Base-by-base conservation (phyloP, 331 rosid genomes). In the Malus hybrid region DNA sequence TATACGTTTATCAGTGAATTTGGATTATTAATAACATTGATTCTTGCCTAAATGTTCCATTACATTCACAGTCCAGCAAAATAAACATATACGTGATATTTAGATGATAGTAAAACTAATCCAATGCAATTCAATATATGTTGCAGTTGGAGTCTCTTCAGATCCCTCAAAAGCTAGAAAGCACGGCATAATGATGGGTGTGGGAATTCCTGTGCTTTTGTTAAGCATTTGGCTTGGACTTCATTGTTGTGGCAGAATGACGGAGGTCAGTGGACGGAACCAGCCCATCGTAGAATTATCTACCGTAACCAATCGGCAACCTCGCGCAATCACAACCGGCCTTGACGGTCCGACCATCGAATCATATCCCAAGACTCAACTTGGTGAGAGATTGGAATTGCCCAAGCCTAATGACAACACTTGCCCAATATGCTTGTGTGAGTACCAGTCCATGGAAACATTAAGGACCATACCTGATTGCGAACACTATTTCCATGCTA, bases 301-400 rank as follows among this genome's bases (percentile, higher is more conserved):
- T 22, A 7, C 20, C 8, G 28, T 16, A 27, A 4, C 24, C 1
- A 5, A 6, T 18, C 24, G 33, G 42, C 73, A 4, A 67, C 56
- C 32, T 67, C 32, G 20, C 7, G 1, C 4, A 16, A 20, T 46
- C 32, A 31, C 28, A 52, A 76, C 57, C 62, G 90, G 87, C 1
- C 88, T 88, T 1, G 88, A 88, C 10, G 63, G 85, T 34, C 74
- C 82, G 7, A 86, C 88, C 3, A 93, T 89, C 60, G 87, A 87
- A 42, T 75, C 91, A 4, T 85, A 72, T 67, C 94, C 94, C 0
- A 83, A 79, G 70, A 85, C 79, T 7, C 65, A 70, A 11, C 68
- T 90, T 3, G 89, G 89, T 0, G 89, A 86, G 48, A 90, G 86
- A 28, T 73, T 82, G 32, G 78, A 84, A 24, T 61, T 90, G 19